Evolutionary conservation across 2,329 filamentous ascomycete genomes (phyloP).

Genomic region (Tolypocladium paradoxum): DNA sequence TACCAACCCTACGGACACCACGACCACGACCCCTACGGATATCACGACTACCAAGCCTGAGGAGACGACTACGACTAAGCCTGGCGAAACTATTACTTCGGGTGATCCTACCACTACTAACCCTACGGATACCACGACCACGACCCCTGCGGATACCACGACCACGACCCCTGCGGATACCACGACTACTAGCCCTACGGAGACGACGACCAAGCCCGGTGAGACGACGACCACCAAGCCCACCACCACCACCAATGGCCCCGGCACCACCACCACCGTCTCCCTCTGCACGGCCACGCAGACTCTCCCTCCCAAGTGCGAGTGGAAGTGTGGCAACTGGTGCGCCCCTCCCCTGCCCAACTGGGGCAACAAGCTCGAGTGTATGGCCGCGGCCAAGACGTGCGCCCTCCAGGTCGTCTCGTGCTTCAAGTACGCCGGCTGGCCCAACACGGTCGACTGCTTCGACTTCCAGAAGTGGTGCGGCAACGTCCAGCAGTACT

Average conservation of each 20-base stretch:
- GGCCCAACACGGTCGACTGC: conserved; percentile 37
- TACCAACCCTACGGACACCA: conserved; percentile 1
- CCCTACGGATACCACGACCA: not conserved
- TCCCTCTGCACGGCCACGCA: conserved; percentile 37
- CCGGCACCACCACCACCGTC: conserved; percentile 14
- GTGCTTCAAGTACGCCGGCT: conserved; percentile 42
- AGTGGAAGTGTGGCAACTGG: conserved; percentile 45
- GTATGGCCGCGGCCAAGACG: conserved; percentile 29
- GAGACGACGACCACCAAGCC: not conserved
- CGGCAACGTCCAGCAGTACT: conserved; percentile 32
- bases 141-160: conserved; percentile 2
- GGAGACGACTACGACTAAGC: conserved; percentile 10
- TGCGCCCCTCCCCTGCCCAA: conserved; percentile 38
- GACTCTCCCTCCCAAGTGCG: conserved; percentile 35
- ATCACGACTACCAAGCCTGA: conserved; percentile 14
- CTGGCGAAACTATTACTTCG: conserved; percentile 3
- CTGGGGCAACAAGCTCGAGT: conserved; percentile 31
- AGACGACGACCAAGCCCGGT: conserved; percentile 9
- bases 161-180: conserved; percentile 2
- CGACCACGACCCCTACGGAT: conserved; percentile 4
- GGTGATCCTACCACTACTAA: conserved; percentile 5
- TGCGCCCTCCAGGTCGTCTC: conserved; percentile 36
- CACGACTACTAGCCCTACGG: conserved; percentile 14
- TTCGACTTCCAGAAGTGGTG: conserved; percentile 42
- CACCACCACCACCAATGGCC: conserved; percentile 8